phyloP scores from a whole-genome alignment of 257 asterid genomes.

The Solanum paucissectum region DNA sequence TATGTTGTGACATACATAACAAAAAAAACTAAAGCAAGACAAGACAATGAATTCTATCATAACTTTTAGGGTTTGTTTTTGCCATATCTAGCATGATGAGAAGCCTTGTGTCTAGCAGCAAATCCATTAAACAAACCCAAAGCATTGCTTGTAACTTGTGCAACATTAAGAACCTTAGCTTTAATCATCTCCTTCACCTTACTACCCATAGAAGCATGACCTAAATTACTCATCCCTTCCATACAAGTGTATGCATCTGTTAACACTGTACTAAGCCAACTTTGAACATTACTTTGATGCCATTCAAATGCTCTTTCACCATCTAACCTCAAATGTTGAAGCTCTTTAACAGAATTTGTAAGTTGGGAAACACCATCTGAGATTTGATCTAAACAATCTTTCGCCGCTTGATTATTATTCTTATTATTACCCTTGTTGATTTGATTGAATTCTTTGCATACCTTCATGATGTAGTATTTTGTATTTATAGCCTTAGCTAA shows the following conservation, averaged over 20 bases:
- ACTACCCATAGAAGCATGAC: conserved; percentile 28
- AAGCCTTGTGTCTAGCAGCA: conserved; percentile 30
- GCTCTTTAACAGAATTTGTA: conserved; percentile 37
- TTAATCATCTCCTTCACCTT: conserved; percentile 28
- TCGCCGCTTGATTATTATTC: conserved; percentile 21
- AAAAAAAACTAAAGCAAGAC: background rate
- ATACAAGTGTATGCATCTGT: conserved; percentile 41
- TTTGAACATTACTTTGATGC: conserved; percentile 46
- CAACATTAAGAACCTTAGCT: conserved; percentile 50
- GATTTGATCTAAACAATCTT: conserved; percentile 56
- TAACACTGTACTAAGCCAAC: conserved; percentile 51
- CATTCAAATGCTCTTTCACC: conserved; percentile 28
- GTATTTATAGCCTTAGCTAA: conserved; percentile 35
- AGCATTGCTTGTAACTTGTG: conserved; percentile 43
- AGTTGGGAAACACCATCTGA: conserved; percentile 46
- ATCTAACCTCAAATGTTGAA: conserved; percentile 20
- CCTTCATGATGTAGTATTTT: conserved; percentile 25
- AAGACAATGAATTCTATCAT: background rate
- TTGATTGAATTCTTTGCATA: conserved; percentile 27
- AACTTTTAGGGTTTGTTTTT: background rate
- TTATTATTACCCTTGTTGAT: conserved; percentile 12
- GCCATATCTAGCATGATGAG: background rate
- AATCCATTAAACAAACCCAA: conserved; percentile 43
- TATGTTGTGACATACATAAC: background rate
- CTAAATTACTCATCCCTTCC: conserved; percentile 34